Evolutionary conservation across 192 early-diverging fungal species (phyloP).

Genomic region (Phlyctochytrium arcticum): DNA sequence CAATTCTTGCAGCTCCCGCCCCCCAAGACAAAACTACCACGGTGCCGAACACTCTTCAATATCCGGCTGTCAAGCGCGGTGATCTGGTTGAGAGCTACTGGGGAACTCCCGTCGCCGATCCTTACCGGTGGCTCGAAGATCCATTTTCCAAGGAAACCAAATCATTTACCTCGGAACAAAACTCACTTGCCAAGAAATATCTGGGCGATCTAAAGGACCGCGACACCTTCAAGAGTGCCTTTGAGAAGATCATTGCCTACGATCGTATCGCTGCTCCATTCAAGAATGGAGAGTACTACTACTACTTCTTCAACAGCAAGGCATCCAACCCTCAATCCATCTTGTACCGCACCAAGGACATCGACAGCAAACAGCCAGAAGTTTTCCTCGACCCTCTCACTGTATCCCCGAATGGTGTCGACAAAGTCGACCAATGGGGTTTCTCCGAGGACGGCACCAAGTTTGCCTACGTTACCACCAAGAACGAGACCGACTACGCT

Average conservation of each 20-base stretch:
- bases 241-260: conserved; percentile 51
- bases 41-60: too few relatives aligned
- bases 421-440: not conserved
- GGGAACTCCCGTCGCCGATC: conserved; percentile 41
- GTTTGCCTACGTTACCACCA: conserved; percentile 22
- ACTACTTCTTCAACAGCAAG: conserved; percentile 52
- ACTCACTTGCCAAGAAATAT: conserved; percentile 35
- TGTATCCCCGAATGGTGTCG: conserved; percentile 5
- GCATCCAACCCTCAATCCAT: conserved; percentile 51
- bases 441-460: conserved; percentile 12
- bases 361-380: conserved; percentile 35
- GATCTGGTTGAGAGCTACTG: conserved; percentile 6
- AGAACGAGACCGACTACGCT: conserved; percentile 28
- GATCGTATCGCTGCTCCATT: conserved; percentile 46
- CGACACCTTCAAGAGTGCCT: conserved; percentile 18
- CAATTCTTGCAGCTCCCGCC: too few relatives aligned
- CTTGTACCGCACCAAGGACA: conserved; percentile 44
- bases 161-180: conserved; percentile 57
- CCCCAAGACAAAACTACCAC: too few relatives aligned
- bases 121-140: conserved; percentile 63
- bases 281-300: conserved; percentile 56
- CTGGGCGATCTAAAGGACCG: conserved; percentile 21
- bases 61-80: not conserved
- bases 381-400: conserved; percentile 39
- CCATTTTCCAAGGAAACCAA: conserved; percentile 53